Percentiles rank a stretch among this genome's conserved stretches.
These are phyloP conservation scores for Dalechampia spathulata DNA, from an alignment of 441 rosid species.

Conservation along the genomic window DNA sequence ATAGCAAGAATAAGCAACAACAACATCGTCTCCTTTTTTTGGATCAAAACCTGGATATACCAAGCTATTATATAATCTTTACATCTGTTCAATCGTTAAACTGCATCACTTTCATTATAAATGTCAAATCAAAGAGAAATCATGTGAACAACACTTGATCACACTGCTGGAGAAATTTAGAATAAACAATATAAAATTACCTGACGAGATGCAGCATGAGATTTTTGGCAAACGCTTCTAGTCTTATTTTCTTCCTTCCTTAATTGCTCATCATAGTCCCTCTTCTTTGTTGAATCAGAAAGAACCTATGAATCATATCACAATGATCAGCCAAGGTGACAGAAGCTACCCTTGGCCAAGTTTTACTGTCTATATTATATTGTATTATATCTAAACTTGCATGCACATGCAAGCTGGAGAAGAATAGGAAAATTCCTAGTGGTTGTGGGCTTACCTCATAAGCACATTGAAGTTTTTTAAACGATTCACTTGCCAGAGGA, in stretches of 20 bases:
- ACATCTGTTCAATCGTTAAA: too few relatives aligned
- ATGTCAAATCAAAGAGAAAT: neutral
- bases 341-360: conserved; percentile 3
- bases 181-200: conserved; percentile 28
- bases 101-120: neutral
- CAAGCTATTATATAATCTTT: too few relatives aligned
- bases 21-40: too few relatives aligned
- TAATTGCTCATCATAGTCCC: conserved; percentile 92
- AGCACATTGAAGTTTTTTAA: conserved; percentile 97
- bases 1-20: too few relatives aligned
- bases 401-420: neutral
- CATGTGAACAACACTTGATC: neutral
- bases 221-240: conserved; percentile 65
- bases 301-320: conserved; percentile 59
- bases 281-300: conserved; percentile 77
- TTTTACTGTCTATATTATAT: neutral
- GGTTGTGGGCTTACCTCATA: conserved; percentile 59
- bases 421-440: neutral
- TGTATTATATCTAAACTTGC: too few relatives aligned
- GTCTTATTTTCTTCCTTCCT: conserved; percentile 76
- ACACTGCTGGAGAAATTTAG: neutral
- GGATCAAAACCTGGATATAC: too few relatives aligned
- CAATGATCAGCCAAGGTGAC: conserved; percentile 11
- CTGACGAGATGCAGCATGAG: conserved; percentile 53
- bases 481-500: conserved; percentile 91